phyloP scores from a whole-genome alignment of 192 early-diverging fungal species.

The Geranomyces variabilis region DNA sequence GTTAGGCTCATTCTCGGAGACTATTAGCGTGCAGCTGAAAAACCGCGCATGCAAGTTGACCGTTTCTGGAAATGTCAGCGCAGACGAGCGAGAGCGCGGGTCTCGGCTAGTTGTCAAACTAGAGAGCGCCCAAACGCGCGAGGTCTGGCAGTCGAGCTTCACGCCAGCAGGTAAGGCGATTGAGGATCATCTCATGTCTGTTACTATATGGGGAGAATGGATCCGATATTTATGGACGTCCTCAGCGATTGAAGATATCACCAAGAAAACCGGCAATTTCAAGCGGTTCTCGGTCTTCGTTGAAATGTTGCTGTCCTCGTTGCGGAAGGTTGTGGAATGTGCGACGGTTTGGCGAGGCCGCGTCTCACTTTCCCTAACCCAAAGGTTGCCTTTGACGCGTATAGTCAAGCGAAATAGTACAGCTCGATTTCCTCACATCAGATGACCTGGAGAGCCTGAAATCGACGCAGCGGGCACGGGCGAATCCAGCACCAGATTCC shows the following conservation, averaged over 20 bases:
- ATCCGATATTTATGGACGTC: too few species aligned
- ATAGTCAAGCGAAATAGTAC: constrained; percentile 23
- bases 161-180: constrained; percentile 17
- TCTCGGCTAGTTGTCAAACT: constrained; percentile 2
- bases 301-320: constrained; percentile 50
- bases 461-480: constrained; percentile 2
- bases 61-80: constrained; percentile 23
- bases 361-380: not conserved
- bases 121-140: not conserved
- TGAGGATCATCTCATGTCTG: not conserved
- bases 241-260: constrained; percentile 60
- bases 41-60: constrained; percentile 6
- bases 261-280: constrained; percentile 61
- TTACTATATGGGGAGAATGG: too few species aligned
- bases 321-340: constrained; percentile 32
- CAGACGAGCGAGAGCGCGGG: constrained; percentile 5
- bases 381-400: not conserved
- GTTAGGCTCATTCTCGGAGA: constrained; percentile 17
- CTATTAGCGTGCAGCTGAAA: constrained; percentile 1
- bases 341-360: not conserved
- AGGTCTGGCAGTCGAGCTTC: constrained; percentile 16
- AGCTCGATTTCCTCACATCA: constrained; percentile 40
- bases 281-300: constrained; percentile 56
- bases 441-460: constrained; percentile 33
- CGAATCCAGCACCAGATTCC: not conserved